A percentile compares a stretch with the other conserved stretches of the same genome.
Evolutionary conservation across 2,329 filamentous ascomycete species (phyloP).

Genomic region (Ophiocordyceps camponoti-leonardi): DNA sequence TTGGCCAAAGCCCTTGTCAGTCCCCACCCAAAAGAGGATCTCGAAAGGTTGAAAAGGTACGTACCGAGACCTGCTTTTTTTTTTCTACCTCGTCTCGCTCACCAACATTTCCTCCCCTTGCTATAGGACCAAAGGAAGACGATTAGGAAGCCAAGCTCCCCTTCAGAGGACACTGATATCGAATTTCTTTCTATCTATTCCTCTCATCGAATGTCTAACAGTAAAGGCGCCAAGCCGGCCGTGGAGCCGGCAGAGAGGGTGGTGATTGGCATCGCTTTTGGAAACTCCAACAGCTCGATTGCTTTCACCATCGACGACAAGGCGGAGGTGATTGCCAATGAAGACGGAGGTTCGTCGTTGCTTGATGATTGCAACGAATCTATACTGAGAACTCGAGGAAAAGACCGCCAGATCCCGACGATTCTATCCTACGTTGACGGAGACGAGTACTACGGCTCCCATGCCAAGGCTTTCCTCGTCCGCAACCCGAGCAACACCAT

Average conservation of each 20-base stretch:
- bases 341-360: conserved; percentile 64
- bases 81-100: too few relatives aligned
- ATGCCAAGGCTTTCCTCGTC: conserved; percentile 86
- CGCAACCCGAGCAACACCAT: conserved; percentile 88
- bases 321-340: conserved; percentile 95
- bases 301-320: conserved; percentile 87
- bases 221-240: conserved; percentile 22
- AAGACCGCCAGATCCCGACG: conserved; percentile 92
- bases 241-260: conserved; percentile 39
- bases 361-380: background rate
- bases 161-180: too few relatives aligned
- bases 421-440: conserved; percentile 88
- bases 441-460: conserved; percentile 90
- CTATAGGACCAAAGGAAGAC: too few relatives aligned
- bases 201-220: conserved; percentile 25
- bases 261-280: conserved; percentile 92
- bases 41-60: too few relatives aligned
- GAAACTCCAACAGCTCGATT: conserved; percentile 97
- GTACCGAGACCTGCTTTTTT: too few relatives aligned
- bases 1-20: too few relatives aligned
- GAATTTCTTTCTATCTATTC: too few relatives aligned
- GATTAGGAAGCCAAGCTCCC: too few relatives aligned
- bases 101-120: too few relatives aligned
- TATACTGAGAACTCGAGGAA: background rate
- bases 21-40: too few relatives aligned